Conservation (phyloP, 768 basidiomycete genomes). For the Daedalea quercina region DNA sequence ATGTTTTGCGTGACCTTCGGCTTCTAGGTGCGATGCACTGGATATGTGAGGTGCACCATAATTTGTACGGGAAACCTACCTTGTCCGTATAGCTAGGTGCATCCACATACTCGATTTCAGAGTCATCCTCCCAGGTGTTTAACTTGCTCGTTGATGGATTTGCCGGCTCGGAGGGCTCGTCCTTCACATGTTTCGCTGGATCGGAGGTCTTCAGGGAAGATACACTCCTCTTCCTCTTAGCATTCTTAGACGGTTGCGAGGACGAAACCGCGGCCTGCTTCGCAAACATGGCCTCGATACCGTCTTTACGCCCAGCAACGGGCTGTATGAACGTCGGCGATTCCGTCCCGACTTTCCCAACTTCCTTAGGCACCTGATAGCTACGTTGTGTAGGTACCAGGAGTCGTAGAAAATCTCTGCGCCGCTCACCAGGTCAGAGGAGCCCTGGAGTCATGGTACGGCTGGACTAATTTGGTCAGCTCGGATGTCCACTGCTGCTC, state of each 20-base stretch:
- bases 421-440: conserved; percentile 63
- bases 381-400: conserved; percentile 29
- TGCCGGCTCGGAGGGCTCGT: not conserved
- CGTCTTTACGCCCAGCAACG: conserved; percentile 71
- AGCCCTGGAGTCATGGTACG: conserved; percentile 42
- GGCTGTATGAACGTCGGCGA: conserved; percentile 81
- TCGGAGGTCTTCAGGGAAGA: conserved; percentile 1
- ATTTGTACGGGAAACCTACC: not conserved
- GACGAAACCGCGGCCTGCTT: conserved; percentile 36
- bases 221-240: conserved; percentile 25
- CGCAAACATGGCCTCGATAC: conserved; percentile 78
- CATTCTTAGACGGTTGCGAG: not conserved
- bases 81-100: not conserved
- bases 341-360: conserved; percentile 85
- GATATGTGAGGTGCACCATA: not conserved
- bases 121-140: conserved; percentile 20
- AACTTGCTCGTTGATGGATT: conserved; percentile 13
- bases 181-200: not conserved
- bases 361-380: conserved; percentile 84
- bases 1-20: too few species aligned
- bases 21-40: too few species aligned
- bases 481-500: conserved; percentile 56
- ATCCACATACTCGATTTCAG: conserved; percentile 16
- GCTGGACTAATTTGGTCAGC: conserved; percentile 53
- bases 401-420: too few species aligned